Evolutionary conservation across 2,329 filamentous ascomycete genomes (phyloP).

Genomic region (Pseudopithomyces chartarum): DNA sequence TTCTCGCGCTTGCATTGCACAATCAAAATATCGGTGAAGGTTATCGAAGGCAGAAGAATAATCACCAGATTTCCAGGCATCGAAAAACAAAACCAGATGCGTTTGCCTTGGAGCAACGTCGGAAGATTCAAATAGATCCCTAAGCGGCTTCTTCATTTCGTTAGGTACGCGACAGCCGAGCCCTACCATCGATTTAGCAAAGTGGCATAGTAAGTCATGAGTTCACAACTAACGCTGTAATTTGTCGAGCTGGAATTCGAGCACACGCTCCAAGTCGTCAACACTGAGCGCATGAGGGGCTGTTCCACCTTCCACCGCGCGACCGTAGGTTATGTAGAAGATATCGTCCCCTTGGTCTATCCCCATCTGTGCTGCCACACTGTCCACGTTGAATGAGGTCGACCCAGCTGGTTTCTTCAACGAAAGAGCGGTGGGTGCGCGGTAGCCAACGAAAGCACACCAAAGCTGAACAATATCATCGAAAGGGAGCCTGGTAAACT

Average conservation of each 20-base stretch:
- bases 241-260: conserved; percentile 87
- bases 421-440: conserved; percentile 74
- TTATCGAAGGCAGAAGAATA: conserved; percentile 89
- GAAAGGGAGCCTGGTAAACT: conserved; percentile 81
- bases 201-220: background rate
- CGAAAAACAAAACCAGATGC: conserved; percentile 84
- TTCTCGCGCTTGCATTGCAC: conserved; percentile 85
- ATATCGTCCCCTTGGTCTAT: conserved; percentile 57
- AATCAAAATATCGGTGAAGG: conserved; percentile 94
- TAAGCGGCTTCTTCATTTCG: conserved; percentile 73
- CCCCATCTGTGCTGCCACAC: conserved; percentile 64
- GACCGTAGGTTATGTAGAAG: conserved; percentile 57
- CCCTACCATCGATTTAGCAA: conserved; percentile 51
- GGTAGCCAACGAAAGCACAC: conserved; percentile 80
- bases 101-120: conserved; percentile 72
- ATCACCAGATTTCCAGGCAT: conserved; percentile 90
- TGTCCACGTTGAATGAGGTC: conserved; percentile 55
- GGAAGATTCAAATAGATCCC: conserved; percentile 69
- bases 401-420: conserved; percentile 48
- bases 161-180: conserved; percentile 78
- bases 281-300: conserved; percentile 63
- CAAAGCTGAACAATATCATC: conserved; percentile 79
- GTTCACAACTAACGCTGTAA: conserved; percentile 72
- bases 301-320: conserved; percentile 49
- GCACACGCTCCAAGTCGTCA: conserved; percentile 77